phyloP scores from a whole-genome alignment of 257 asterid species.

The Verbascum thapsus region DNA sequence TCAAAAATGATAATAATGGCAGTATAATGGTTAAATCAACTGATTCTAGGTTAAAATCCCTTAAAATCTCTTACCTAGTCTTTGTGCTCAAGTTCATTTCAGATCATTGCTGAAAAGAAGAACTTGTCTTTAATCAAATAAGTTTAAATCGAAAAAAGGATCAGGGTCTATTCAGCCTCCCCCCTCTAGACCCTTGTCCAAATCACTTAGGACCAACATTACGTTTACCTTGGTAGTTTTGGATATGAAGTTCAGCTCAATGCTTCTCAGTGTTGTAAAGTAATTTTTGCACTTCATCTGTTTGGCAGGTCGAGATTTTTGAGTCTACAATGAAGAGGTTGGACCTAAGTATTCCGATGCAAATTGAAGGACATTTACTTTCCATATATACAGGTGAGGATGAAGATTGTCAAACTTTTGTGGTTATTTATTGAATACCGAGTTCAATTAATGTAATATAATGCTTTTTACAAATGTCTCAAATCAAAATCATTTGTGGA shows the following conservation, averaged over 20 bases:
- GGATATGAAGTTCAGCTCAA: background rate
- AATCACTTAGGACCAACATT: slow-evolving; percentile 44
- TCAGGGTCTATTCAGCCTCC: no score
- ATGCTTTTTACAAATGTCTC: no score
- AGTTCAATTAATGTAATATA: background rate
- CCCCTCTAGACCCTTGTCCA: no score
- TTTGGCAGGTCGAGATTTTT: slow-evolving; percentile 59
- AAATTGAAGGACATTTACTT: slow-evolving; percentile 74
- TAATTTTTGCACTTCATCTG: background rate
- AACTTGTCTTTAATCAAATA: no score
- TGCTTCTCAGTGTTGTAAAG: background rate
- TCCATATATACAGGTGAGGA: slow-evolving; percentile 76
- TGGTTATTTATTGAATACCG: background rate
- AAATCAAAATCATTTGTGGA: background rate
- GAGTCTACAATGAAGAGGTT: slow-evolving; percentile 39
- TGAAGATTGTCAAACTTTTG: background rate
- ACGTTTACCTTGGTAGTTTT: slow-evolving; percentile 13
- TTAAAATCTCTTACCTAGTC: no score
- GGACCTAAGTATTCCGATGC: slow-evolving; percentile 36
- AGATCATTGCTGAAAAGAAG: no score
- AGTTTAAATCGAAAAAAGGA: no score
- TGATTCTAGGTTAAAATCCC: no score
- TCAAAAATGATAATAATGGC: no score
- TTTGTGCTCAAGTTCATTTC: no score
- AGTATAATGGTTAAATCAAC: no score